phyloP scores from a whole-genome alignment of 2,329 filamentous ascomycete species.

The Westerdykella aurantiaca region DNA sequence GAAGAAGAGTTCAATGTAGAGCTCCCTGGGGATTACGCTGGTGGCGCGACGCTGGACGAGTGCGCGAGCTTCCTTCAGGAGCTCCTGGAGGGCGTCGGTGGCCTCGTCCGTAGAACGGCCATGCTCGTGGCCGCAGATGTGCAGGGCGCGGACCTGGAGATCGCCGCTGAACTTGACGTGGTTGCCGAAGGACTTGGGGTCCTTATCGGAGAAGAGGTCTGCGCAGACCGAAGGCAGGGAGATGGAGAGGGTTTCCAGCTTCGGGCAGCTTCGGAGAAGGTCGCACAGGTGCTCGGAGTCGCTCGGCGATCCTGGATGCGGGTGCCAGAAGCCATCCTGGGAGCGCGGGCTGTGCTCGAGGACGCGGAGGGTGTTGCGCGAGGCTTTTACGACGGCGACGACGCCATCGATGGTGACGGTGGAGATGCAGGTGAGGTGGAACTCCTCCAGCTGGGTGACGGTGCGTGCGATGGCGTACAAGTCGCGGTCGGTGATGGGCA shows the following conservation, averaged over 20 bases:
- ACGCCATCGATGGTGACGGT: constrained; percentile 50
- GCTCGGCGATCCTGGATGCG: constrained; percentile 42
- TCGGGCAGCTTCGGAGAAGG: constrained; percentile 42
- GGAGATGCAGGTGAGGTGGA: constrained; percentile 50
- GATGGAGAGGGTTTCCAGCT: constrained; percentile 45
- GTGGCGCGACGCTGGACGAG: constrained; percentile 38
- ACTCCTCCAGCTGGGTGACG: constrained; percentile 47
- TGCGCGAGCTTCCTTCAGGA: constrained; percentile 39
- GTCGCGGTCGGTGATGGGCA: constrained; percentile 48
- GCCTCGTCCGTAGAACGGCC: constrained; percentile 32
- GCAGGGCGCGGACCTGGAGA: constrained; percentile 46
- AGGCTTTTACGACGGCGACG: constrained; percentile 48
- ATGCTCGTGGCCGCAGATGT: constrained; percentile 41
- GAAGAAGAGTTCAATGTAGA: constrained; percentile 48
- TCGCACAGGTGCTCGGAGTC: constrained; percentile 46
- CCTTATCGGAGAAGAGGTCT: constrained; percentile 41
- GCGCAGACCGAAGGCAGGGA: constrained; percentile 46
- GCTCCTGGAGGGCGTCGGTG: constrained; percentile 33
- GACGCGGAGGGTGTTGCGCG: constrained; percentile 44
- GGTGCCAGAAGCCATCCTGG: constrained; percentile 48
- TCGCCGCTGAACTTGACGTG: constrained; percentile 44
- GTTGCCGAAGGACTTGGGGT: constrained; percentile 43
- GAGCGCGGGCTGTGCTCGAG: constrained; percentile 51
- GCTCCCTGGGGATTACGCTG: constrained; percentile 32
- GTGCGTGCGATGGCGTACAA: constrained; percentile 47